Base-by-base conservation (phyloP, 2,329 filamentous ascomycete genomes). In the Trichoderma afroharzianum region DNA sequence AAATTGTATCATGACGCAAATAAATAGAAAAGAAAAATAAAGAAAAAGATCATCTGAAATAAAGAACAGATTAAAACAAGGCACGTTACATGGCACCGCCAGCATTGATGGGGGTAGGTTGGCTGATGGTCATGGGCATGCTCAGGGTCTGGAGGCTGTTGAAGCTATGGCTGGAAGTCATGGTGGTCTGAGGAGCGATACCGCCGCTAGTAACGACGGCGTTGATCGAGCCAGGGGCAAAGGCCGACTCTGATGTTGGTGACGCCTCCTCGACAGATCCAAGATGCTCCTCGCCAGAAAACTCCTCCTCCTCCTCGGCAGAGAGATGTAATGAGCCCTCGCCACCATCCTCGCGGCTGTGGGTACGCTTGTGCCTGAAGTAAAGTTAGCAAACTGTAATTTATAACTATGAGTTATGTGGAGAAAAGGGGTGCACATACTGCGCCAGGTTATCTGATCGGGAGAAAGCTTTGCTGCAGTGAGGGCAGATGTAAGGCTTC, bases 381-480 rank as follows among this genome's bases (percentile, higher is more conserved):
- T 21, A n/a, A 55, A 30, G 75, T 78, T 50, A 76, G 70, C 9
- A n/a, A 58, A 8, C 21, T 33, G 21, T 50, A 77, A 74, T 18
- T 33, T 12, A 72, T 73, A 78, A 75, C 33, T 74, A 6, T 24
- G 8, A 15, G 1, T 32, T 15, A 36, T 21, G 7, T 4, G 8
- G 9, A 32, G 77, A 80, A 78, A 74, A 81, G 74, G 78, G 79
- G 14, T 77, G 18, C 58, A 79, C 89, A 84, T 94, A 97, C 93
- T 99, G 96, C 82, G 96, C 96, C 83, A 99, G 92, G 82, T 99
- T 99, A 86, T 99, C 96, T 79, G 95, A 98, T 84, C 96, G 89
- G 72, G 96, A 98, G 83, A 99, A 99, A 76, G 95, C 95, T 87
- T 98, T 98, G 88, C 93, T 97, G 90, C 96, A 99, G 83, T 97